These are phyloP conservation scores for Monilinia aucupariae DNA, from an alignment of 2,329 filamentous ascomycete genomes.

Conservation along the genomic window DNA sequence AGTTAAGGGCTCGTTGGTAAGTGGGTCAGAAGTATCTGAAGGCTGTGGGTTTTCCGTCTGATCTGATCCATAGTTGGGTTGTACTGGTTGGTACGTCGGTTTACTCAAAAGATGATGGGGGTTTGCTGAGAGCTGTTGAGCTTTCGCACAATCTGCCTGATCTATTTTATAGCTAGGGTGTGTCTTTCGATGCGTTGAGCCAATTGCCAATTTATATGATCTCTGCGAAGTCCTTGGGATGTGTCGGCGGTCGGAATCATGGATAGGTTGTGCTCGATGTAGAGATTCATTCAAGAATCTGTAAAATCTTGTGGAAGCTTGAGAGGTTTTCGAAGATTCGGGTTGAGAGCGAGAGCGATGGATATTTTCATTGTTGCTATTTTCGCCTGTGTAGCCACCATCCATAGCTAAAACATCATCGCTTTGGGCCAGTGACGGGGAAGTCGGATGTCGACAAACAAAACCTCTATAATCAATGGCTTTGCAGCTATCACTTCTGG, in stretches of 20 bases:
- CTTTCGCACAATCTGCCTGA: too few species aligned
- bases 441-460: constrained; percentile 26
- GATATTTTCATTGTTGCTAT: constrained; percentile 6
- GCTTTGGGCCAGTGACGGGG: constrained; percentile 20
- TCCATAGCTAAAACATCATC: constrained; percentile 23
- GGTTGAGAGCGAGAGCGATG: neutral
- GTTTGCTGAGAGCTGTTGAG: neutral
- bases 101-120: neutral
- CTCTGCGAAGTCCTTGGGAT: neutral
- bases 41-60: neutral
- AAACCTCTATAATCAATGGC: constrained; percentile 20
- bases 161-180: neutral
- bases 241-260: neutral
- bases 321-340: neutral
- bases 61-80: neutral
- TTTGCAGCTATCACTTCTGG: neutral
- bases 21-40: neutral
- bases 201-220: neutral
- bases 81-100: neutral
- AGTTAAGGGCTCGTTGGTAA: neutral
- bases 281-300: neutral
- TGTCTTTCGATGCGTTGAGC: neutral
- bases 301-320: neutral
- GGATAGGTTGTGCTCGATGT: neutral
- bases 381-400: constrained; percentile 25